Base-by-base conservation (phyloP, 2,329 filamentous ascomycete genomes). In the Pseudopithomyces maydicus region DNA sequence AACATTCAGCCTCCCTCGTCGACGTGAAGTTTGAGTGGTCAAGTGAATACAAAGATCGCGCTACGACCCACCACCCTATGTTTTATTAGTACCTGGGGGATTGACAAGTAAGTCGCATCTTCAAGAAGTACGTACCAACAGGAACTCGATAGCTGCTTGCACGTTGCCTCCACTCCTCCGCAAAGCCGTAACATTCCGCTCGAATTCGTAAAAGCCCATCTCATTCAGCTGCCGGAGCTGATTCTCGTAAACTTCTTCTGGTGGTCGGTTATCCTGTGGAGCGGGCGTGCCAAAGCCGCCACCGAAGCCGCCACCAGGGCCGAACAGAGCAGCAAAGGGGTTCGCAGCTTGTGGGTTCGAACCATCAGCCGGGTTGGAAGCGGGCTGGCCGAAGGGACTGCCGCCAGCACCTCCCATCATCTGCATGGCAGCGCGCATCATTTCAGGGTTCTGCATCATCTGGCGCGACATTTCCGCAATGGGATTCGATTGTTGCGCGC, bases 121-220 rank as follows among this genome's bases (percentile, higher is more conserved):
- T 36, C 35, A 36, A 36, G n/a, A 15, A 15, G 6, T 41, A 19
- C 38, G 4, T 41, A 41, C 38, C n/a, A 83, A 67, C 54, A 96
- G 78, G 69, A 91, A 87, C 78, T 95, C 90, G 52, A 96, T 86
- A 5, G 91, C 95, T 11, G 94, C 95, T 74, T 98, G 92, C 39
- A 98, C 95, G 74, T 91, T 97, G 11, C 95, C 95, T 8, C 95
- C 95, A 58, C 91, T 91, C 69, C 94, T 85, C 75, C 94, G 85
- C 70, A 99, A 79, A 5, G 95, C 95, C 54, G 90, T 88, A 32
- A 99, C 87, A 67, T 99, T 99, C 66, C 90, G 82, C 51, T 99
- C 94, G 71, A 98, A 99, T 72, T 99, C 93, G 74, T 88, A 97
- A 79, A 99, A 99, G 2, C 95, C 95, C 95, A 99, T 99, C 64